Base-by-base conservation (phyloP, 1,284 basidiomycete species). In the Irpex sp. region DNA sequence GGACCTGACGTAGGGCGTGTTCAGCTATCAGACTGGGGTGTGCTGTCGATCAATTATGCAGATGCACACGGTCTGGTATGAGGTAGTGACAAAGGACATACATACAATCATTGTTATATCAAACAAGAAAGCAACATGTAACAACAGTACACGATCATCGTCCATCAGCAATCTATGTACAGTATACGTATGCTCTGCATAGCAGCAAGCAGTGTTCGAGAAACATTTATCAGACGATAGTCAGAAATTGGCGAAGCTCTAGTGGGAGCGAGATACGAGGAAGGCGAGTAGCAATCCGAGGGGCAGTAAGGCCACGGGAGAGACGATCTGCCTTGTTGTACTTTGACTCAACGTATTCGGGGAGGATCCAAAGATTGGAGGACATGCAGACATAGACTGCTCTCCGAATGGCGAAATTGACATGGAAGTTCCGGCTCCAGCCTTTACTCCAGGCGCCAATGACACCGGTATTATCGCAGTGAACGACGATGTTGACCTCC, bases 391-490 rank as follows among this genome's bases (percentile, higher is more conserved):
- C 26, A 26, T 26, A 26, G 26, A 26, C 26, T 26, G 26, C 26
- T 26, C 26, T 26, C 40, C 49, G 49, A 17, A 52, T 52, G 9
- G 49, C 11, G 9, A 19, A 17, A 62, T 81, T 82, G 9, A 77
- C 72, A 51, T 73, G 67, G 8, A 55, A 59, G 55, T 79, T 80
- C 0, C 69, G 49, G 51, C 72, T 73, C 1, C 73, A 61, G 3
- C 76, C 75, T 44, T 76, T 73, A 8, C 66, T 61, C 36, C 75
- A 69, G 1, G 77, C 77, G 4, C 73, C 74, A 9, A 79, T 74
- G 3, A 78, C 74, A 3, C 78, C 78, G 47, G 72, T 64, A 66
- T 81, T 81, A 67, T 81, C 78, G 0, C 75, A 74, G 11, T 74
- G 67, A 3, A 81, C 64, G 0, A 73, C 54, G 3, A 81, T 17